These are phyloP conservation scores for Dactylellina parvicollis DNA, from an alignment of 2,329 filamentous ascomycete species.

Conservation along the genomic window DNA sequence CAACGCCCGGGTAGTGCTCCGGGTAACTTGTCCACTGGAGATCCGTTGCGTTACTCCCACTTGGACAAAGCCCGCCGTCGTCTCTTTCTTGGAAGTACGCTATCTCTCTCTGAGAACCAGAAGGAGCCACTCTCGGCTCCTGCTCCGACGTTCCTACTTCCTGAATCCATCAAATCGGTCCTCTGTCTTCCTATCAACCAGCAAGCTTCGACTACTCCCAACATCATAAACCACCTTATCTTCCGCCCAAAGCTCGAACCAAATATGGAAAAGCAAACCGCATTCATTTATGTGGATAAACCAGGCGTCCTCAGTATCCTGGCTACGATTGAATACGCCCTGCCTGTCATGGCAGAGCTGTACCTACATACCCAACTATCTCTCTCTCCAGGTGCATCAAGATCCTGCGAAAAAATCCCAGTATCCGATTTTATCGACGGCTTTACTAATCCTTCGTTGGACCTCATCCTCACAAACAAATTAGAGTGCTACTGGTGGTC, in stretches of 20 bases:
- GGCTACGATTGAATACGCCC: conserved; percentile 13
- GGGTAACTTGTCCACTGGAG: not conserved
- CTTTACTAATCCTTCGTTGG: conserved; percentile 27
- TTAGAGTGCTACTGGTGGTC: conserved; percentile 36
- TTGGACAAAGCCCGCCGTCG: not conserved
- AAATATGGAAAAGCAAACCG: conserved; percentile 24
- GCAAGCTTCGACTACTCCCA: not conserved
- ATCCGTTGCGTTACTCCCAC: not conserved
- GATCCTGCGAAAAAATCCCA: conserved; percentile 8
- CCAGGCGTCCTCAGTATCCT: conserved; percentile 35
- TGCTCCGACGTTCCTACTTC: not conserved
- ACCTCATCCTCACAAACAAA: conserved; percentile 29
- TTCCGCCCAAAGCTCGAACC: not conserved
- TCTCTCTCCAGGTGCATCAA: not conserved
- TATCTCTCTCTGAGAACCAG: not conserved
- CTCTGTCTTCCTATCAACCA: not conserved
- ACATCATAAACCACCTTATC: conserved; percentile 15
- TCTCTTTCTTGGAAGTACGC: not conserved
- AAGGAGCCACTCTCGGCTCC: not conserved
- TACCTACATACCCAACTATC: conserved; percentile 40
- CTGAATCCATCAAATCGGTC: conserved; percentile 12
- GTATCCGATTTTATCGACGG: conserved; percentile 32
- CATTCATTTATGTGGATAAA: conserved; percentile 39
- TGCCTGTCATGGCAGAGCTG: conserved; percentile 21
- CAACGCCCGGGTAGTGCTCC: conserved; percentile 3